Base-by-base conservation (phyloP, 1,284 basidiomycete species). In the Cryptococcus sp. region DNA sequence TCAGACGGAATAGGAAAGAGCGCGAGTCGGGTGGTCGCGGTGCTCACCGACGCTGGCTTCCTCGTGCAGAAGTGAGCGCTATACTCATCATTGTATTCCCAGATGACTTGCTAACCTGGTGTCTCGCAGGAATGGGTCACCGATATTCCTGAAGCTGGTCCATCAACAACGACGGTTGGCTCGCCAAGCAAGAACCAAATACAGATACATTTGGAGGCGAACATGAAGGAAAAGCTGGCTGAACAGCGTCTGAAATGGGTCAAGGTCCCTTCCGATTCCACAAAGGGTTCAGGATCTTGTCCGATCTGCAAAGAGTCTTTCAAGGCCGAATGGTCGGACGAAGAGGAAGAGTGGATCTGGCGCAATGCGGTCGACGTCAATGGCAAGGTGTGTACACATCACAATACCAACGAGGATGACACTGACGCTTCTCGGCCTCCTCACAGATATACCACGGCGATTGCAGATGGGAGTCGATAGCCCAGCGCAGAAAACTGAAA, bases 311-410 rank as follows among this genome's bases (percentile, higher is more conserved):
- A 97, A 82, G 96, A 99, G 78, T 79, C 78, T 55, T 85, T 99
- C 78, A 91, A 92, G 81, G 87, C 88, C 65, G 95, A 98, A 79
- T 98, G 92, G 79, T 81, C 88, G 59, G 93, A 99, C 74, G 94
- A 97, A 56, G 93, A 96, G 63, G 96, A 99, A 80, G 96, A 98
- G 68, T 99, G 95, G 94, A 89, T 98, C 19, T 99, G 93, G 92
- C 85, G 84, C 70, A 97, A 99, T 74, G 93, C 94, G 0, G 82
- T 93, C 23, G 85, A 84, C 74, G 87, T 88, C 57, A 89, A 93
- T 62, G 88, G 88, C 56, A 85, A 84, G 81, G 91, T 92, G 77
- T 62, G 89, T 61, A 39, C 59, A 47, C 50, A 38, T 27, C 27
- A 41, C 38, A 27, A 57, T 39, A 31, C 22, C 27, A 42, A n/a